Base-by-base conservation (phyloP, 192 early-diverging fungal species). In the Linnemannia zychae region DNA sequence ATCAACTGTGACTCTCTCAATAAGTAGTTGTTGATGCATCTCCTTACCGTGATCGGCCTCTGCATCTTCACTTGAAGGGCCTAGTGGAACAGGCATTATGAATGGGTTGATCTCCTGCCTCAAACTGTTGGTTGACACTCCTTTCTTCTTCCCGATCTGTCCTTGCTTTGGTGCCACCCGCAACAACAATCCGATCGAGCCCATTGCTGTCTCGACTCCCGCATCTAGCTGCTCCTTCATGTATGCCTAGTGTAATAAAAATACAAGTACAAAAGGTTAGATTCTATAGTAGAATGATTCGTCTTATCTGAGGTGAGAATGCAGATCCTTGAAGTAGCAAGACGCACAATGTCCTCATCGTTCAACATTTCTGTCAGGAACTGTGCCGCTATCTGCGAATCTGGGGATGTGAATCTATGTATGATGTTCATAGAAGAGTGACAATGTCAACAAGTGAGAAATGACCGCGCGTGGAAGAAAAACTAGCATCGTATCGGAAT, bases 31-130 rank as follows among this genome's bases (percentile, higher is more conserved):
- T 7, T 0, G 3, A 6, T 2, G 24, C 28, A 31, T 33, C 2
- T 63, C 24, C 28, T 63, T 63, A 63, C 57, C 24, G 31, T 9
- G 28, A 16, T 63, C 57, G 1, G 28, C 12, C 24, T 53, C 17
- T 16, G 47, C 1, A 12, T 73, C 49, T 36, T 50, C 49, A 31
- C n/a, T 1, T n/a, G 49, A 52, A 34, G 71, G 17, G 3, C 47
- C 48, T 17, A 63, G 4, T 4, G 36, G 6, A 16, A 28, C 73
- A 9, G 63, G 49, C 69, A 67, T 72, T 52, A 84, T 57, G 37
- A 84, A 84, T 0, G 81, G 81, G n/a, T 84, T 84, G n/a, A 74
- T 63, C 20, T 84, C 81, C 34, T 78, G 70, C 34, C 40, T 72
- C 24, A 50, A 15, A 31, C 48, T 24, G 37, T 4, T 57, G 17